Conservation (phyloP, 83 land plant species). For the Larix sibirica region DNA sequence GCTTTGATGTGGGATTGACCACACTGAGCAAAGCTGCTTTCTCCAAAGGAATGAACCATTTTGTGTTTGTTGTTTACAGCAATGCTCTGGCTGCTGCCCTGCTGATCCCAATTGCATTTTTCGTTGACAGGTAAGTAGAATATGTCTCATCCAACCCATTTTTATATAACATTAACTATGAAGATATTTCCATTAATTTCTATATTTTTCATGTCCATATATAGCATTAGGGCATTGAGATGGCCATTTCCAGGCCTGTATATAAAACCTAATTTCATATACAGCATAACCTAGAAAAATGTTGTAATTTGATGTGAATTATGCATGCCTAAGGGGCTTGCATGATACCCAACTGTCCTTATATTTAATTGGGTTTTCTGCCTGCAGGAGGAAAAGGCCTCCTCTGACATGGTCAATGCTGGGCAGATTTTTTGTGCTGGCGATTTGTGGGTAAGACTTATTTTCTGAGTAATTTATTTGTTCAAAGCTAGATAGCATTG, state of each 20-base stretch:
- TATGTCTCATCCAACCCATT: not conserved
- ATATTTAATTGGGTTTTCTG: not conserved
- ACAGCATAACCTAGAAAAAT: not conserved
- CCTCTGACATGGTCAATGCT: slow-evolving; percentile 12
- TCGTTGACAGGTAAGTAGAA: slow-evolving; percentile 23
- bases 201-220: not conserved
- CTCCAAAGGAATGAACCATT: slow-evolving; percentile 29
- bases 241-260: too few relatives aligned
- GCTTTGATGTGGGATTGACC: slow-evolving; percentile 24
- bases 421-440: slow-evolving; percentile 12
- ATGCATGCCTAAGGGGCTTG: too few relatives aligned
- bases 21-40: slow-evolving; percentile 42
- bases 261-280: not conserved
- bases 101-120: slow-evolving; percentile 29
- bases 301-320: not conserved
- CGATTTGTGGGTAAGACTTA: not conserved
- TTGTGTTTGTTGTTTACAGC: slow-evolving; percentile 30
- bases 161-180: not conserved
- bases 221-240: not conserved
- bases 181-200: not conserved
- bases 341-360: not conserved
- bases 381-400: slow-evolving; percentile 12
- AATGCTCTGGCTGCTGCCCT: slow-evolving; percentile 26
- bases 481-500: too few relatives aligned
- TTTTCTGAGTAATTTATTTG: too few relatives aligned